Base-by-base conservation (phyloP, 2,329 filamentous ascomycete genomes). In the Xylariales sp. region DNA sequence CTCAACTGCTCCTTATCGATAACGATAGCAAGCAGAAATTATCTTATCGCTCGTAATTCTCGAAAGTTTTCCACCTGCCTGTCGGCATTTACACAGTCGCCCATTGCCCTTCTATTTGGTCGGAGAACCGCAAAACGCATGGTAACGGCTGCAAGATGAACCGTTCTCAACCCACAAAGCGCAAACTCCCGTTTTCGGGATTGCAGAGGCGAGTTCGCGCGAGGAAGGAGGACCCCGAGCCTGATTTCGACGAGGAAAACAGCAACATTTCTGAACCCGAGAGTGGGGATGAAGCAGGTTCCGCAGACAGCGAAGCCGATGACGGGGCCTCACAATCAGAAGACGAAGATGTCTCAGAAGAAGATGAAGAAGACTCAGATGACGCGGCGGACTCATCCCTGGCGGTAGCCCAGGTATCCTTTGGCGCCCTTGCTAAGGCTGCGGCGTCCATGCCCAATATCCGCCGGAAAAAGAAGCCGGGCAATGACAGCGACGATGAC, bases 371-470 rank as follows among this genome's bases (percentile, higher is more conserved):
- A 3, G 60, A 69, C 38, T 61, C 67, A 17, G 53, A 59, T 12
- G 52, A 60, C 28, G 52, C 50, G 55, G 51, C 54, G n/a, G 47
- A 50, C 36, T 53, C 64, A 5, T 61, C 59, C 14, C 57, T 72
- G 40, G 69, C 74, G 41, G 63, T 72, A 30, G 67, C 76, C 7
- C 69, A 72, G 43, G 79, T 96, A 47, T 93, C 89, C 17, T 96
- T 97, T 54, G 90, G 89, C 45, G 86, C 87, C n/a, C 71, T 96
- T 28, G 88, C 87, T 47, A 87, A 88, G 69, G 90, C 89, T 2
- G 88, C 95, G 66, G 82, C 82, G 27, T 76, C 80, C 0, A 63
- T 95, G 21, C 67, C 66, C 56, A 40, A 46, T 42, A 47, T 49
- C 36, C 45, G 48, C 41, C 54, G 51, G 40, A 47, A 50, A 41